phyloP scores from a whole-genome alignment of 179 eudicot genomes.

The Nepenthes alata region DNA sequence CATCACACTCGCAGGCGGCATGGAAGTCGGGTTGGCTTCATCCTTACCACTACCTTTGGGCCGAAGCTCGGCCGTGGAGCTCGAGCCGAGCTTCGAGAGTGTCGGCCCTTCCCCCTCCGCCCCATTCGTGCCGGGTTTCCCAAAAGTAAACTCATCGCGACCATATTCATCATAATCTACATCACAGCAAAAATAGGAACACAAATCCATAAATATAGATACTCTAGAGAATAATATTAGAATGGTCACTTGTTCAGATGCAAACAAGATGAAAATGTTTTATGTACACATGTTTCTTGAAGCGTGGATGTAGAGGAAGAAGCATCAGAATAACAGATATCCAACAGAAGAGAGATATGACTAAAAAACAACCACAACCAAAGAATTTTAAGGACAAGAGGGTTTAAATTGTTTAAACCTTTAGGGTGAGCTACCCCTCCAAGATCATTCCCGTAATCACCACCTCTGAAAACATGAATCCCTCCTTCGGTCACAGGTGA shows the following conservation, averaged over 20 bases:
- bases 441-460: constrained; percentile 45
- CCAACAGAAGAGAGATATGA: neutral
- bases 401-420: constrained; percentile 23
- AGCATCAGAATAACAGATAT: neutral
- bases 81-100: constrained; percentile 61
- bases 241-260: neutral
- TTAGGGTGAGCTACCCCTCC: constrained; percentile 42
- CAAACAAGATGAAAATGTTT: neutral
- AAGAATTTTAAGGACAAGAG: neutral
- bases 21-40: constrained; percentile 38
- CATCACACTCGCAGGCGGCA: constrained; percentile 77
- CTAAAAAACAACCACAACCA: neutral
- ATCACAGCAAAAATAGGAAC: neutral
- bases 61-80: constrained; percentile 62
- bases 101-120: constrained; percentile 49
- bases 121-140: constrained; percentile 28
- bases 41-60: constrained; percentile 32
- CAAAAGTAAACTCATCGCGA: constrained; percentile 64
- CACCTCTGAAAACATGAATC: constrained; percentile 67
- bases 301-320: neutral
- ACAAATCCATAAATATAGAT: neutral
- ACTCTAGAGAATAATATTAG: neutral
- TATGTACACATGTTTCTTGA: neutral
- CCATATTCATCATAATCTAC: constrained; percentile 58
- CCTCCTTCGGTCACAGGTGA: constrained; percentile 75